Evolutionary conservation across 495 filamentous ascomycete genomes (phyloP).

Genomic region (Xylona heveae): DNA sequence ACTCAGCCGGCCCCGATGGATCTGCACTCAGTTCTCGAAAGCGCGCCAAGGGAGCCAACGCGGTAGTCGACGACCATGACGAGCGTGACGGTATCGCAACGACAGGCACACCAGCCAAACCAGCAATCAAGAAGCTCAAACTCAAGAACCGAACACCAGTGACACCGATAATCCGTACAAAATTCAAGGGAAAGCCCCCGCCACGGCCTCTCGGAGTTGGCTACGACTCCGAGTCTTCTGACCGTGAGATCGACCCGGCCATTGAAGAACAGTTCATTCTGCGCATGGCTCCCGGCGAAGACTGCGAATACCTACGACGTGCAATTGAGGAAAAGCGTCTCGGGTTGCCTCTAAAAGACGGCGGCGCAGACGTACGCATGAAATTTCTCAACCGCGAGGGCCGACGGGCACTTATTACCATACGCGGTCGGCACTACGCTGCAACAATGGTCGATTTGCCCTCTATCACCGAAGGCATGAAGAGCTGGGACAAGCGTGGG

Average conservation of each 20-base stretch:
- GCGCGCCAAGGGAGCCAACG: conserved; percentile 11
- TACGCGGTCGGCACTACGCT: conserved; percentile 53
- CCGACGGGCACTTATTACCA: conserved; percentile 46
- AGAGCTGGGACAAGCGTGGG: conserved; percentile 78
- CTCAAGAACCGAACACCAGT: conserved; percentile 12
- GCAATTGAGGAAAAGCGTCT: conserved; percentile 51
- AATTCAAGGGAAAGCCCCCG: conserved; percentile 37
- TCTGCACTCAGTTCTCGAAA: conserved; percentile 8
- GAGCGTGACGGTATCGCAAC: neutral
- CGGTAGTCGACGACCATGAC: conserved; percentile 6
- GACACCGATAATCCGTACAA: conserved; percentile 28
- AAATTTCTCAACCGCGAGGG: conserved; percentile 59
- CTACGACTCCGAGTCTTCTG: conserved; percentile 92
- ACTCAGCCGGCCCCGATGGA: too few species aligned
- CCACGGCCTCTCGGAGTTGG: conserved; percentile 53
- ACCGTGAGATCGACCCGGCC: conserved; percentile 64
- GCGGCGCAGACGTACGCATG: conserved; percentile 49
- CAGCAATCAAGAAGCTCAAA: conserved; percentile 25
- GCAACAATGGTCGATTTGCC: conserved; percentile 74
- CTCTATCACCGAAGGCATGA: conserved; percentile 84
- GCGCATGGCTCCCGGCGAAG: conserved; percentile 65
- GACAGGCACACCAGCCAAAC: conserved; percentile 2
- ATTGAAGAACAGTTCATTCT: conserved; percentile 79
- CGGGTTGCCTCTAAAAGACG: conserved; percentile 35
- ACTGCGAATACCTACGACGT: conserved; percentile 60